Base-by-base conservation (phyloP, 2,329 filamentous ascomycete species). In the Colletotrichum sp. region DNA sequence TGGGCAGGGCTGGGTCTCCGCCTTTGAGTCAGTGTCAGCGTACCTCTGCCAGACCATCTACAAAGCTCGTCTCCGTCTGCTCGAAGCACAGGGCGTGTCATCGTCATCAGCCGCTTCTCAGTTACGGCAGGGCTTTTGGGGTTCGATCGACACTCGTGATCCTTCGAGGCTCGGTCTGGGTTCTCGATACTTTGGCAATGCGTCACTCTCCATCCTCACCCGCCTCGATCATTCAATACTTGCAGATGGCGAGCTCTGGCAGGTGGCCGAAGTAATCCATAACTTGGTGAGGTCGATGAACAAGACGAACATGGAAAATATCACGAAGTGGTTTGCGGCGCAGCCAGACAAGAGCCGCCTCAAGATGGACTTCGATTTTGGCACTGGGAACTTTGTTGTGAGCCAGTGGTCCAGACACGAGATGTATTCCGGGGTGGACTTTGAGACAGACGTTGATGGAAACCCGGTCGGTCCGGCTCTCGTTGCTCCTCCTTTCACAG, bases 161-260 rank as follows among this genome's bases (percentile, higher is more conserved):
- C 18, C 5, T 3, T 43, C 39, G 18, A 43, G 39, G 18, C 39
- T 43, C 9, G 1, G 2, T n/a, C 18, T 43, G 2, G 39, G 39
- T 1, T 43, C 39, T 43, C 39, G 5, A 43, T 43, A 43, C 18
- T 43, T 43, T 6, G 39, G 39, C 1, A 43, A 43, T n/a, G 39
- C 39, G 3, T 43, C 39, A 0, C 39, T n/a, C 0, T 3, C 2
- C 18, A 43, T 43, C 3, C 39, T 43, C 2, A 6, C 39, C 39
- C 18, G 18, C 39, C 0, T n/a, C 39, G 2, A 43, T 0, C 39
- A 43, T 0, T n/a, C 39, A 5, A 2, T 3, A 1, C 39, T 43
- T 3, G 39, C 39, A 0, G 39, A 43, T 0, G 18, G 39, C 18
- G 39, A 43, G 39, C 18, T 43, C 4, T 43, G 39, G 39, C 2